Evolutionary conservation across 352 stramenopile species (phyloP).

Genomic region (Globisporangium cystogenes): DNA sequence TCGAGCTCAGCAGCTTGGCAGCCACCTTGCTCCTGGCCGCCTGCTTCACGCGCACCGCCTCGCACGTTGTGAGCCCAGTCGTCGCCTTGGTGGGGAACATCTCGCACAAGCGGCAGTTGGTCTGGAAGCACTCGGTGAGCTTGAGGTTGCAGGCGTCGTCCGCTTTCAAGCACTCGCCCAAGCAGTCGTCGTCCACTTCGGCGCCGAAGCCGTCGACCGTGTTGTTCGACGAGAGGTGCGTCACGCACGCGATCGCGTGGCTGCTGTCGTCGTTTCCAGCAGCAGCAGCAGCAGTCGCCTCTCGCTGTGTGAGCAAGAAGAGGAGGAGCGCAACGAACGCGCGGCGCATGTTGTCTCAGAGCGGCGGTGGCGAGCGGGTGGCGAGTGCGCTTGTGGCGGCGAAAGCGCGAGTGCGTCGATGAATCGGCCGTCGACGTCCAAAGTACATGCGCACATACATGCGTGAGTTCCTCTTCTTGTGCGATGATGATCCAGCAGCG

Average conservation of each 20-base stretch:
- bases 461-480: no score
- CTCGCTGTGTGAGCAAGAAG: not conserved
- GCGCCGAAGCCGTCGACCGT: conserved; percentile 5
- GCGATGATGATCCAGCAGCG: no score
- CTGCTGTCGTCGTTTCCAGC: not conserved
- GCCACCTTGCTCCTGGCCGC: not conserved
- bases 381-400: not conserved
- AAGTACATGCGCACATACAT: no score
- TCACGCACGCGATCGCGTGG: not conserved
- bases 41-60: not conserved
- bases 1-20: not conserved
- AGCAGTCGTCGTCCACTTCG: conserved; percentile 1
- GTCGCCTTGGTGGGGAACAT: not conserved
- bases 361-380: no score
- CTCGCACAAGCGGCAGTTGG: conserved; percentile 18
- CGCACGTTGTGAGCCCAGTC: conserved; percentile 11
- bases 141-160: no score
- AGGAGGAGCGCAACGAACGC: not conserved
- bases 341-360: not conserved
- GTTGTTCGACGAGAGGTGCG: not conserved
- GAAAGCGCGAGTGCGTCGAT: conserved; percentile 1
- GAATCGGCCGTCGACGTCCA: no score
- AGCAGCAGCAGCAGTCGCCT: not conserved
- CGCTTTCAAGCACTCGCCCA: no score
- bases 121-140: conserved; percentile 17